Conservation (phyloP, 305 asterid species). For the Fraxinus sp. region DNA sequence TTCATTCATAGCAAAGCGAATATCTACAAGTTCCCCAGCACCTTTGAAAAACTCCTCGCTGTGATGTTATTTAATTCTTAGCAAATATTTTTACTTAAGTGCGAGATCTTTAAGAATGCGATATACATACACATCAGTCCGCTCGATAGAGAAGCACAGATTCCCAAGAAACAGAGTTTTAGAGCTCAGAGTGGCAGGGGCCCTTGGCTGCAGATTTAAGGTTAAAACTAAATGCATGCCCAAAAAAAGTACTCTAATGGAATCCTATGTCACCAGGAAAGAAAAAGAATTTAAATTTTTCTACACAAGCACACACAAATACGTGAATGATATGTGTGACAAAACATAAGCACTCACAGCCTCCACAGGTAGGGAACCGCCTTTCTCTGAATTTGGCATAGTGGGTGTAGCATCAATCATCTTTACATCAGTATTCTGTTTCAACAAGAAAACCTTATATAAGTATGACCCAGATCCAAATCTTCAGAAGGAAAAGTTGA, state of each 20-base stretch:
- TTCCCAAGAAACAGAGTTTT: conserved; percentile 79
- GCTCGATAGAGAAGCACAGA: conserved; percentile 55
- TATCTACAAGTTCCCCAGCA: conserved; percentile 65
- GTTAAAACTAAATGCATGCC: background rate
- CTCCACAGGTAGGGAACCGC: conserved; percentile 12
- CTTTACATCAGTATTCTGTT: conserved; percentile 34
- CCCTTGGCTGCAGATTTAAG: conserved; percentile 42
- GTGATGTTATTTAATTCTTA: conserved; percentile 21
- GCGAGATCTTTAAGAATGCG: conserved; percentile 14
- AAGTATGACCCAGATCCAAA: background rate
- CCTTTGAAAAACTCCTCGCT: conserved; percentile 71
- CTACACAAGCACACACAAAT: background rate
- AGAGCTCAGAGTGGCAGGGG: conserved; percentile 50
- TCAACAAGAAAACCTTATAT: background rate
- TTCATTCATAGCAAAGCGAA: conserved; percentile 51
- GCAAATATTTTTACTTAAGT: background rate
- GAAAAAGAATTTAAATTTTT: background rate
- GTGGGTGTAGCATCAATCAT: conserved; percentile 30
- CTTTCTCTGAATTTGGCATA: conserved; percentile 10
- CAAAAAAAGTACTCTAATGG: background rate
- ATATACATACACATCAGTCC: conserved; percentile 61
- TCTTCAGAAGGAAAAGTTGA: background rate
- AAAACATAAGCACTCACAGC: conserved; percentile 22
- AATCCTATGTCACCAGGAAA: background rate
- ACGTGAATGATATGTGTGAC: background rate